phyloP scores from a whole-genome alignment of 805 yeast genomes.

The Maudiozyma serrabonitensis region DNA sequence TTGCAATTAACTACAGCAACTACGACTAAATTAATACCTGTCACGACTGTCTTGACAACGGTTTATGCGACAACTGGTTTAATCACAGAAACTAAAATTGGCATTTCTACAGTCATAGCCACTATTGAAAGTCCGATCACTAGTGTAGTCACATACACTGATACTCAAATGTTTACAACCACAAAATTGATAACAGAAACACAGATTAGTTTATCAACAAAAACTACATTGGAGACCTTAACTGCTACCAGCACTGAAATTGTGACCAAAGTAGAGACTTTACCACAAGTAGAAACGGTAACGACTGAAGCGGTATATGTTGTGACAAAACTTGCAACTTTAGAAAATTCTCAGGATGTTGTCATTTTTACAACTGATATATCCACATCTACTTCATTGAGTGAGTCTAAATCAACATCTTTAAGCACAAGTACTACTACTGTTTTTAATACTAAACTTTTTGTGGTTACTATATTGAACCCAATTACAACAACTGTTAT shows the following conservation, averaged over 20 bases:
- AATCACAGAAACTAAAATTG: background rate
- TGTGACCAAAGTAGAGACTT: background rate
- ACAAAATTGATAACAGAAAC: background rate
- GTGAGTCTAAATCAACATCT: background rate
- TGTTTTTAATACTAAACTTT: background rate
- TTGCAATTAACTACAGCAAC: background rate
- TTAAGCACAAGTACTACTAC: background rate
- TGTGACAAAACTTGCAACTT: background rate
- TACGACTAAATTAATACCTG: background rate
- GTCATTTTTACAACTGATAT: background rate
- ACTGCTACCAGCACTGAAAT: background rate
- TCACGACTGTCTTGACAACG: background rate
- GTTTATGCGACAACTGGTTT: background rate
- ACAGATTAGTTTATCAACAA: background rate
- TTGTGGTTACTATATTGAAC: background rate
- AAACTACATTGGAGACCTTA: background rate
- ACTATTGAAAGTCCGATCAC: background rate
- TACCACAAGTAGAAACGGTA: background rate
- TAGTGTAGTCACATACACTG: background rate
- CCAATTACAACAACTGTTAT: background rate
- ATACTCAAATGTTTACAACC: background rate
- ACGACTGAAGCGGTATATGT: background rate
- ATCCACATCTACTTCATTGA: background rate
- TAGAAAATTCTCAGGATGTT: background rate
- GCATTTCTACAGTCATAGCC: background rate